Conservation (phyloP, 2,329 filamentous ascomycete genomes). For the Pestalotiopsis sp. region DNA sequence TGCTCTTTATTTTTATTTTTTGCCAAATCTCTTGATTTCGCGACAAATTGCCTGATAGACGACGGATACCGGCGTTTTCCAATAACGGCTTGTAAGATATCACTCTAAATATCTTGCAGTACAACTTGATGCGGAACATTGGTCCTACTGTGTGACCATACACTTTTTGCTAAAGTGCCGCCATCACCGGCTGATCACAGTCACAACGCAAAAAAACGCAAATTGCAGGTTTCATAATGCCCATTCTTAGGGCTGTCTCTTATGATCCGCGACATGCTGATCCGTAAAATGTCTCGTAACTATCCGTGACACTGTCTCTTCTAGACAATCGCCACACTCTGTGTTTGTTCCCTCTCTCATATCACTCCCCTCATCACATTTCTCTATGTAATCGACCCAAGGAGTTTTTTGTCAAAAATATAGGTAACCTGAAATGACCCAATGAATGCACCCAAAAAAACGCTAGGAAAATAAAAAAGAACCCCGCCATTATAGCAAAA, state of each 20-base stretch:
- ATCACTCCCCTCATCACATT: not conserved
- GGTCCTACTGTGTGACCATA: not conserved
- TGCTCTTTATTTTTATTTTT: not conserved
- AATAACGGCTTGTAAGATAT: too few relatives aligned
- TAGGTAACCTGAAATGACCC: slow-evolving; percentile 7
- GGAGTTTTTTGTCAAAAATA: not conserved
- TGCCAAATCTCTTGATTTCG: not conserved
- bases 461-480: slow-evolving; percentile 1
- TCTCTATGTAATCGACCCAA: not conserved
- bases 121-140: not conserved
- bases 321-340: not conserved
- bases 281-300: not conserved
- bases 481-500: not conserved
- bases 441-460: not conserved
- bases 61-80: not conserved
- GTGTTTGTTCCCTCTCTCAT: not conserved
- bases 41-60: not conserved
- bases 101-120: not conserved
- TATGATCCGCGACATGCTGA: not conserved
- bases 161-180: not conserved
- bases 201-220: not conserved
- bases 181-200: not conserved
- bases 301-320: not conserved
- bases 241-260: not conserved
- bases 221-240: not conserved